These are phyloP conservation scores for Chamaenerion angustifolium DNA, from an alignment of 345 rosid species.

Conservation along the genomic window DNA sequence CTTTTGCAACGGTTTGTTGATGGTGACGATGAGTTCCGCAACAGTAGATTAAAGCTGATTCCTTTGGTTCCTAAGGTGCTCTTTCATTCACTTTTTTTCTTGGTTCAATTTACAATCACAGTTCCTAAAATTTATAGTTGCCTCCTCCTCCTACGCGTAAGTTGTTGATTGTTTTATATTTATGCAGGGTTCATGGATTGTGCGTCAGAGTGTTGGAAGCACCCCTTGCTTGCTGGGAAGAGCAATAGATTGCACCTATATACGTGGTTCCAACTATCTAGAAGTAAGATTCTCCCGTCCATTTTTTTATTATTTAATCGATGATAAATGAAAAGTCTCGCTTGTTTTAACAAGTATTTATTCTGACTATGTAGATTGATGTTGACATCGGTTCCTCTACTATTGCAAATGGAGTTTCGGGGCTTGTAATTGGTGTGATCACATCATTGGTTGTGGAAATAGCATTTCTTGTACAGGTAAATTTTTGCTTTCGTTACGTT, in stretches of 20 bases:
- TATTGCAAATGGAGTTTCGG: no score
- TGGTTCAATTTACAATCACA: no score
- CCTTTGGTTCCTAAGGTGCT: constrained; percentile 93
- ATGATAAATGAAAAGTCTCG: no score
- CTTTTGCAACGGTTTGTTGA: no score
- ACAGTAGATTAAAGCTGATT: constrained; percentile 91
- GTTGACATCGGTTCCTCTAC: constrained; percentile 96
- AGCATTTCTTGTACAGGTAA: constrained; percentile 98
- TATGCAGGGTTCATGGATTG: constrained; percentile 96
- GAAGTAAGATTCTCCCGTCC: constrained; percentile 34
- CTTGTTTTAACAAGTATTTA: neutral
- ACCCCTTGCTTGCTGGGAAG: constrained; percentile 96
- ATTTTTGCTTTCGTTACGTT: neutral
- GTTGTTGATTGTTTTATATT: neutral
- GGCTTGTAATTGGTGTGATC: no score
- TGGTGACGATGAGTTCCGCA: no score
- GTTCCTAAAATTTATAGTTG: no score
- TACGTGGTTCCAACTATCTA: constrained; percentile 68
- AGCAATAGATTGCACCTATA: constrained; percentile 92
- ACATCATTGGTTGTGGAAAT: no score
- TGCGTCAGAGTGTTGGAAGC: no score
- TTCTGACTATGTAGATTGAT: constrained; percentile 40
- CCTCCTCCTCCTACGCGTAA: no score
- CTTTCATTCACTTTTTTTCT: neutral
- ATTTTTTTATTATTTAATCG: no score